phyloP scores from a whole-genome alignment of 1,284 basidiomycete genomes.

The Ganoderma lingzhi region DNA sequence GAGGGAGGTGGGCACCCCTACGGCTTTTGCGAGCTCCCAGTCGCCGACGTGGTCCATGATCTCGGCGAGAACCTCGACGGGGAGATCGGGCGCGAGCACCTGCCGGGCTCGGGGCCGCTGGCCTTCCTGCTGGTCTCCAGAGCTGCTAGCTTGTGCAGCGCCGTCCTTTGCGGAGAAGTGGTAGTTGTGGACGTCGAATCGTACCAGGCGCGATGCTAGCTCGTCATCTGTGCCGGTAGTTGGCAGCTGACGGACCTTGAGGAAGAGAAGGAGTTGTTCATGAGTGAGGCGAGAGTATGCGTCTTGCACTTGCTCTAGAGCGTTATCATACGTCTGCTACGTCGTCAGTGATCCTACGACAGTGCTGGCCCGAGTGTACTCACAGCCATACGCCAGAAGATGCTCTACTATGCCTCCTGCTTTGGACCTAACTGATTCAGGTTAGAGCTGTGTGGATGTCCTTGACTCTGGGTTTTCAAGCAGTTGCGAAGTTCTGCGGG shows the following conservation, averaged over 20 bases:
- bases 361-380: conserved; percentile 2
- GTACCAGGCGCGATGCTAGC: conserved; percentile 71
- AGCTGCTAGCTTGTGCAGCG: conserved; percentile 32
- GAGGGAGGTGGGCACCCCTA: conserved; percentile 75
- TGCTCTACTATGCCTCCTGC: background rate
- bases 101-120: conserved; percentile 37
- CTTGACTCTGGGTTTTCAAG: background rate
- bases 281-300: conserved; percentile 75
- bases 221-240: conserved; percentile 66
- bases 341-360: conserved; percentile 21
- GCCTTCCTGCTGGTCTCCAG: conserved; percentile 19
- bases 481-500: background rate
- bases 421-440: conserved; percentile 2
- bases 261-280: conserved; percentile 76
- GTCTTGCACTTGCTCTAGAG: conserved; percentile 57
- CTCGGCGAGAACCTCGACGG: conserved; percentile 77
- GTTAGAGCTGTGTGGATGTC: background rate
- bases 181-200: conserved; percentile 77
- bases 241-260: conserved; percentile 72
- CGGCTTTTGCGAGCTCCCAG: conserved; percentile 82
- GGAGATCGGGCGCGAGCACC: conserved; percentile 61
- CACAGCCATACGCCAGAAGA: conserved; percentile 32
- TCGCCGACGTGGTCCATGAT: conserved; percentile 81
- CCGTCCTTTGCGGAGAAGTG: conserved; percentile 53
- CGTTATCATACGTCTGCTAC: conserved; percentile 35